Evolutionary conservation across 768 basidiomycete species (phyloP).

Genomic region (Chalciporus chontae): DNA sequence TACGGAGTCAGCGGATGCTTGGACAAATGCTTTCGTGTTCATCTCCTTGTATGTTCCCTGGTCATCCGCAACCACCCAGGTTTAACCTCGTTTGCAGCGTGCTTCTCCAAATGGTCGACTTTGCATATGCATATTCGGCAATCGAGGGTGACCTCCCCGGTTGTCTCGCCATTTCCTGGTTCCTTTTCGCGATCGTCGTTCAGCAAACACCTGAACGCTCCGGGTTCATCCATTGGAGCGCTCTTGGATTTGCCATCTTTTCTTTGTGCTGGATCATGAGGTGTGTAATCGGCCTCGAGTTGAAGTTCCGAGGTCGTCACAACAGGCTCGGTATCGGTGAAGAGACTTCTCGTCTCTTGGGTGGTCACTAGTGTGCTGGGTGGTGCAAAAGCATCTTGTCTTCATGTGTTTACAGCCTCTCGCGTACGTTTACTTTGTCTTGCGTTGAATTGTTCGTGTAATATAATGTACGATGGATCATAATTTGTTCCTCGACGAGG

Average conservation of each 20-base stretch:
- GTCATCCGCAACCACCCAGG: background rate
- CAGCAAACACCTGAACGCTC: constrained; percentile 41
- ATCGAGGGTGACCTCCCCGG: constrained; percentile 67
- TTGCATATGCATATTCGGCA: constrained; percentile 63
- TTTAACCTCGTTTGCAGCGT: constrained; percentile 28
- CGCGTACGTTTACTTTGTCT: constrained; percentile 5
- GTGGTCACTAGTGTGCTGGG: constrained; percentile 16
- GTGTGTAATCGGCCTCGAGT: constrained; percentile 40
- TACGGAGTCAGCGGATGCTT: constrained; percentile 48
- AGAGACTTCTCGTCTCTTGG: constrained; percentile 32
- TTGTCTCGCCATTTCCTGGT: constrained; percentile 64
- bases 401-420: background rate
- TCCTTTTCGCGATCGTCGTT: constrained; percentile 61
- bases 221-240: constrained; percentile 65
- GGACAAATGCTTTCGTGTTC: constrained; percentile 64
- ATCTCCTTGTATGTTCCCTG: constrained; percentile 41
- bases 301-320: constrained; percentile 32
- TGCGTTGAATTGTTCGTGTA: constrained; percentile 5
- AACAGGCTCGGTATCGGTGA: constrained; percentile 31
- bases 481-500: constrained; percentile 13
- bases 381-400: background rate
- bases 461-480: constrained; percentile 10
- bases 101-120: constrained; percentile 55
- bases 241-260: constrained; percentile 59
- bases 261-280: constrained; percentile 64